A percentile compares a stretch with the other conserved stretches of the same genome.
phyloP scores from a whole-genome alignment of 2,329 filamentous ascomycete genomes.

The Escovopsis sp. region DNA sequence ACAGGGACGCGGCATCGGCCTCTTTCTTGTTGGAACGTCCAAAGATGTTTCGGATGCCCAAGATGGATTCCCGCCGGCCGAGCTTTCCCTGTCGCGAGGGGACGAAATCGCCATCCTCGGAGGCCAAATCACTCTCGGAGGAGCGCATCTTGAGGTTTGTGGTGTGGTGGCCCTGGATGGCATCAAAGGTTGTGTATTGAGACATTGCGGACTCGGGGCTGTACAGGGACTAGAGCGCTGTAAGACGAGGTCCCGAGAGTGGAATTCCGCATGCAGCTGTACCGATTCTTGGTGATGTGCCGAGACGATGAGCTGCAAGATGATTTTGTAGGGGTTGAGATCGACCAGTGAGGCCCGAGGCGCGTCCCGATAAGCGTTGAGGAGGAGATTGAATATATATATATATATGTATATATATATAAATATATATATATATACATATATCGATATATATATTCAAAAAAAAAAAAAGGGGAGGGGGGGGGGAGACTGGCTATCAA shows the following conservation, averaged over 20 bases:
- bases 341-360: background rate
- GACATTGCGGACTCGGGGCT: slow-evolving; percentile 13
- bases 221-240: no score
- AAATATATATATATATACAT: no score
- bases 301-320: background rate
- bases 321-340: background rate
- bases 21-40: slow-evolving; percentile 28
- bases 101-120: slow-evolving; percentile 9
- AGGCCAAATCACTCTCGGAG: slow-evolving; percentile 2
- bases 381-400: no score
- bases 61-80: slow-evolving; percentile 33
- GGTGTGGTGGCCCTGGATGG: slow-evolving; percentile 5
- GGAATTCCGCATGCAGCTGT: background rate
- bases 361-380: background rate
- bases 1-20: slow-evolving; percentile 15
- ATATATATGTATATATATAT: no score
- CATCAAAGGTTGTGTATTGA: slow-evolving; percentile 5
- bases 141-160: slow-evolving; percentile 1
- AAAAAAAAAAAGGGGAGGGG: no score
- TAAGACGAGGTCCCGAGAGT: no score
- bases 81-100: slow-evolving; percentile 29
- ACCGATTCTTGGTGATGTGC: background rate
- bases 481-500: no score
- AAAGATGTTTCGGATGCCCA: slow-evolving; percentile 38
- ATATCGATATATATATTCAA: no score